Evolutionary conservation across 2,329 filamentous ascomycete species (phyloP).

Genomic region (Colletotrichum sublineola): DNA sequence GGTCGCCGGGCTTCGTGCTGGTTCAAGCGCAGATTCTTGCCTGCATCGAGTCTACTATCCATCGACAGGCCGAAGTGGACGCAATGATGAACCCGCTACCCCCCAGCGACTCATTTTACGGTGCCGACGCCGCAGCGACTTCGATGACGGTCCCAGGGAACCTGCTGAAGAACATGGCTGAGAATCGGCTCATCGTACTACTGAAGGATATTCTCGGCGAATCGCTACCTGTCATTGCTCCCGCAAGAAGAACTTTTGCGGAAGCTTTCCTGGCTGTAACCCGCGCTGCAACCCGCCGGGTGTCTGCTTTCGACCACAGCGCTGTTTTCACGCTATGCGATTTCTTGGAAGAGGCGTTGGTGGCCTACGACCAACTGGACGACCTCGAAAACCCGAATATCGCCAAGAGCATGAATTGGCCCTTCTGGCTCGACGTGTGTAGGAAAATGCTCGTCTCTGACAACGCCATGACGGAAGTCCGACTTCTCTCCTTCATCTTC

Average conservation of each 20-base stretch:
- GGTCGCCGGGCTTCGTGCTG: slow-evolving; percentile 82
- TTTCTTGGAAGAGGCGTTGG: slow-evolving; percentile 85
- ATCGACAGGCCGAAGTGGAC: slow-evolving; percentile 74
- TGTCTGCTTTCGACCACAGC: slow-evolving; percentile 83
- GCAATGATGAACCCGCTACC: slow-evolving; percentile 56
- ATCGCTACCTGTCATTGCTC: slow-evolving; percentile 53
- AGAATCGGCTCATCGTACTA: slow-evolving; percentile 86
- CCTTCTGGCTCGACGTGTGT: slow-evolving; percentile 87
- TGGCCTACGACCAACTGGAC: slow-evolving; percentile 68
- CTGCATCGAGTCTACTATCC: slow-evolving; percentile 85
- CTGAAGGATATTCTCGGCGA: slow-evolving; percentile 82
- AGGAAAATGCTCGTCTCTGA: slow-evolving; percentile 84
- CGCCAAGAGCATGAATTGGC: slow-evolving; percentile 75
- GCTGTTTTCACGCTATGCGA: slow-evolving; percentile 93
- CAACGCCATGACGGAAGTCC: slow-evolving; percentile 91
- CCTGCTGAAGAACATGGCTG: slow-evolving; percentile 84
- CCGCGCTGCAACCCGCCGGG: slow-evolving; percentile 80
- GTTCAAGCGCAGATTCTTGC: slow-evolving; percentile 86
- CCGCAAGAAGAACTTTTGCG: slow-evolving; percentile 77
- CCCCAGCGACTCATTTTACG: slow-evolving; percentile 60
- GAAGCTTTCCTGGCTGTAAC: slow-evolving; percentile 80
- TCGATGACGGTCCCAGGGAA: slow-evolving; percentile 75
- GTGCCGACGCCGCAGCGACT: slow-evolving; percentile 75
- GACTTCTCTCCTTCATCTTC: slow-evolving; percentile 85
- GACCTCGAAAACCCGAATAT: slow-evolving; percentile 54